phyloP scores from a whole-genome alignment of 306 rosid genomes.

The Fragaria iinumae region DNA sequence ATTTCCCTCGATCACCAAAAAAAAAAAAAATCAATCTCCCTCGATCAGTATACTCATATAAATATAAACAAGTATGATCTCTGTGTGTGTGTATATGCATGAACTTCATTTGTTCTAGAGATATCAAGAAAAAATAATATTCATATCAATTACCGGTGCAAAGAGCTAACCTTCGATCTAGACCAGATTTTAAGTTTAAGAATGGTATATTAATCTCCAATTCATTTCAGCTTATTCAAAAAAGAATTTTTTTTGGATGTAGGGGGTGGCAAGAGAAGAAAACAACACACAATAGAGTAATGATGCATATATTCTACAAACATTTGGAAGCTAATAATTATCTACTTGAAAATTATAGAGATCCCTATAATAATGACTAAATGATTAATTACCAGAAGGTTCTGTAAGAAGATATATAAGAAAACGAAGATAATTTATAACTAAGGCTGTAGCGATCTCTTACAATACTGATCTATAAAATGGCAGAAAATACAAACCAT shows the following conservation, averaged over 20 bases:
- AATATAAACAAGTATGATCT: background rate
- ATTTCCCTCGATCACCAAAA: no score
- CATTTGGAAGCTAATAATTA: background rate
- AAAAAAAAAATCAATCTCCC: no score
- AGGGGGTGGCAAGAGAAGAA: background rate
- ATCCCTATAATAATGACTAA: conserved; percentile 11
- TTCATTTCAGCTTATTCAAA: background rate
- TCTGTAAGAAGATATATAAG: background rate
- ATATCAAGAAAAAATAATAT: background rate
- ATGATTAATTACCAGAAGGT: conserved; percentile 15
- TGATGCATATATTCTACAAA: background rate
- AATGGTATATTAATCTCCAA: background rate
- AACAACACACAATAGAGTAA: background rate
- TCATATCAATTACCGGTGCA: background rate
- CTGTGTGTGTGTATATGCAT: background rate
- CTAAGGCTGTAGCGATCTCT: background rate
- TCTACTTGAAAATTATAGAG: background rate
- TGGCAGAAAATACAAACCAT: conserved; percentile 13
- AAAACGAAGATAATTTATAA: background rate
- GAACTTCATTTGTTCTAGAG: background rate
- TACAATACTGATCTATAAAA: conserved; percentile 9
- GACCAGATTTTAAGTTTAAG: background rate
- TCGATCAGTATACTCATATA: no score
- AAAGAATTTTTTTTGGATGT: background rate
- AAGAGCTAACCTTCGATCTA: background rate